These are phyloP conservation scores for Trypanosoma rangeli DNA, from an alignment of 208 protist genomes.

Conservation along the genomic window DNA sequence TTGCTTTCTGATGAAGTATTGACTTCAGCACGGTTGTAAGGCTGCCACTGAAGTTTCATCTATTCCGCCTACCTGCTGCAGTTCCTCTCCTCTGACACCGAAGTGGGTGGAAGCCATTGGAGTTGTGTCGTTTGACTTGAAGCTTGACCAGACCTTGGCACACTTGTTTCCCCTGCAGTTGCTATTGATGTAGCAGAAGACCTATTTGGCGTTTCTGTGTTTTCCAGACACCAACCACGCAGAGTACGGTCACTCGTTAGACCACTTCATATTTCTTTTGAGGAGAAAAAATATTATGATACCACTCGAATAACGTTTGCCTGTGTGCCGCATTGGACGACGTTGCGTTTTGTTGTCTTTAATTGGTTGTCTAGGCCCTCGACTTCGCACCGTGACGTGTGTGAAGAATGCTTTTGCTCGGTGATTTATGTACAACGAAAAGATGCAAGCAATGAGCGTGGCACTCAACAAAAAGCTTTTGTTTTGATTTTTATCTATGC, in stretches of 20 bases:
- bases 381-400: background rate
- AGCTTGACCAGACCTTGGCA: conserved; percentile 26
- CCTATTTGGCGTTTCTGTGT: conserved; percentile 34
- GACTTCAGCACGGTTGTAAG: background rate
- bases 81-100: conserved; percentile 12
- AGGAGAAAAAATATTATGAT: conserved; percentile 19
- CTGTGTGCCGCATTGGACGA: background rate
- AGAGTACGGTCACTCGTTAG: conserved; percentile 10
- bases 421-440: conserved; percentile 25
- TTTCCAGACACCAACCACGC: conserved; percentile 33
- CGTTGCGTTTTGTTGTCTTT: background rate
- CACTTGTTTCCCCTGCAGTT: conserved; percentile 28
- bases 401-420: conserved; percentile 27
- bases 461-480: conserved; percentile 30
- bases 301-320: conserved; percentile 5
- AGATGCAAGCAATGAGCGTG: conserved; percentile 23
- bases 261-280: conserved; percentile 28
- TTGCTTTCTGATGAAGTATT: conserved; percentile 9
- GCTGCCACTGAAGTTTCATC: background rate
- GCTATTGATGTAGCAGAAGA: conserved; percentile 25
- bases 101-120: conserved; percentile 36
- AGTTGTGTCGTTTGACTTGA: conserved; percentile 32
- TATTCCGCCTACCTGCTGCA: background rate
- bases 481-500: conserved; percentile 28
- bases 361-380: background rate